Evolutionary conservation across 1,139 yeast genomes (phyloP).

Genomic region (Suhomyces bokatorum): DNA sequence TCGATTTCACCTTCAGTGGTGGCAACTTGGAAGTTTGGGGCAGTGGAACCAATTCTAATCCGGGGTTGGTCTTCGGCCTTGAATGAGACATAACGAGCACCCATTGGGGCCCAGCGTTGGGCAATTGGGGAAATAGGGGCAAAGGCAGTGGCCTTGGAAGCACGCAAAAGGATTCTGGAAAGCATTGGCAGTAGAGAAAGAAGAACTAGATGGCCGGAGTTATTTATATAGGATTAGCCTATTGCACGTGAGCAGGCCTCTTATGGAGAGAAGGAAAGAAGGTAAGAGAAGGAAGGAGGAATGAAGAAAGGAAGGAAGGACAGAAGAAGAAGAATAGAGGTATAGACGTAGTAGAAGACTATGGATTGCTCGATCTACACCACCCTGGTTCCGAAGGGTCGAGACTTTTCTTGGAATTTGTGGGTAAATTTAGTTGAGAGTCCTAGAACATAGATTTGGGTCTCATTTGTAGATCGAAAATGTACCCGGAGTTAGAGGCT

Average conservation of each 20-base stretch:
- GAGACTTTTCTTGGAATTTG: too few species aligned
- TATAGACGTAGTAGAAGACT: too few species aligned
- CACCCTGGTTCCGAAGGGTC: too few species aligned
- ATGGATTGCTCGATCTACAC: too few species aligned
- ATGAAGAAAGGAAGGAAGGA: too few species aligned
- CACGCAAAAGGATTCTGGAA: slow-evolving; percentile 16
- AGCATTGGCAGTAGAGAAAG: slow-evolving; percentile 11
- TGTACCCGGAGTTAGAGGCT: too few species aligned
- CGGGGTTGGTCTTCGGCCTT: slow-evolving; percentile 67
- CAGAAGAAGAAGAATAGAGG: too few species aligned
- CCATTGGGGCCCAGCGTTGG: slow-evolving; percentile 6
- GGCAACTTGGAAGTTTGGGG: slow-evolving; percentile 77
- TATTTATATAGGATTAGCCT: neutral
- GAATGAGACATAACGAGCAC: slow-evolving; percentile 45
- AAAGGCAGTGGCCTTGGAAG: slow-evolving; percentile 7
- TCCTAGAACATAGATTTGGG: too few species aligned
- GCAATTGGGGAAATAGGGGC: slow-evolving; percentile 1
- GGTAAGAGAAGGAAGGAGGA: neutral
- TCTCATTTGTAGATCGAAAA: too few species aligned
- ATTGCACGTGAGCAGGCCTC: neutral
- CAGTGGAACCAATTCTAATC: slow-evolving; percentile 65
- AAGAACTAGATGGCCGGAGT: neutral
- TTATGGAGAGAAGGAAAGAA: neutral
- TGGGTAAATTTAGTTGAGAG: too few species aligned
- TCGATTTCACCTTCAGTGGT: slow-evolving; percentile 73